Evolutionary conservation across 2,329 filamentous ascomycete genomes (phyloP), one percentile per base, ranked within the genome.

Genomic region (Aspergillus hortae): DNA sequence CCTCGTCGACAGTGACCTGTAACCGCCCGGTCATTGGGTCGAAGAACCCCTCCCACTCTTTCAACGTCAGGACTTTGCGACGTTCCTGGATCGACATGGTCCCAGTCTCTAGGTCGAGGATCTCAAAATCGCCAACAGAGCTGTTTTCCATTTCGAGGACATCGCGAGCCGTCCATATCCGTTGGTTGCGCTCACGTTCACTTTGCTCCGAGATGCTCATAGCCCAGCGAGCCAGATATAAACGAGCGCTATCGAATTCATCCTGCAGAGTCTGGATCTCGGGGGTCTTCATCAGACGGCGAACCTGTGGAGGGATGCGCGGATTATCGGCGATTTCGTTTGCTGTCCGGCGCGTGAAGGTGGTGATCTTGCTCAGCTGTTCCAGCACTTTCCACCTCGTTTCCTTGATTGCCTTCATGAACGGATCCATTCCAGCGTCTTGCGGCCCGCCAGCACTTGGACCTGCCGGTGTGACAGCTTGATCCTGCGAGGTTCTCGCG

Each of bases 121-220:
- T 84, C 72, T 99, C 94, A 67, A 99, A 99, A 58, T 96, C 91
- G 6, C 94, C 95, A 0, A 99, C 89, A 54, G 91, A 90, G 27
- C 90, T 96, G 59, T 96, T 88, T 68, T 99, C 95, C 68, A 95
- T 88, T 63, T 95, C 92, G 63, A 97, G 78, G 4, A 96, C 88
- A 72, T 99, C 94, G 58, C 86, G 86, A 1, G 90, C 92, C 0
- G 92, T 96, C 89, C 91, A 99, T 65, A 96, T 92, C 44, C 92
- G 80, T 69, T 92, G 88, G 47, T 85, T 89, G 21, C 87, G 80
- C 62, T 99, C 94, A 36, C 85, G 81, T 66, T 99, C 94, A 63
- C 92, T 92, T 74, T 99, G 94, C 69, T 99, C 95, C 0, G 94
- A 92, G 58, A 99, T 96, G 6, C 91, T 91, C 94, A 99, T 97